Evolutionary conservation across 495 filamentous ascomycete genomes (phyloP), one percentile per base, ranked within the genome.

Genomic region (Podospora pseudopauciseta): DNA sequence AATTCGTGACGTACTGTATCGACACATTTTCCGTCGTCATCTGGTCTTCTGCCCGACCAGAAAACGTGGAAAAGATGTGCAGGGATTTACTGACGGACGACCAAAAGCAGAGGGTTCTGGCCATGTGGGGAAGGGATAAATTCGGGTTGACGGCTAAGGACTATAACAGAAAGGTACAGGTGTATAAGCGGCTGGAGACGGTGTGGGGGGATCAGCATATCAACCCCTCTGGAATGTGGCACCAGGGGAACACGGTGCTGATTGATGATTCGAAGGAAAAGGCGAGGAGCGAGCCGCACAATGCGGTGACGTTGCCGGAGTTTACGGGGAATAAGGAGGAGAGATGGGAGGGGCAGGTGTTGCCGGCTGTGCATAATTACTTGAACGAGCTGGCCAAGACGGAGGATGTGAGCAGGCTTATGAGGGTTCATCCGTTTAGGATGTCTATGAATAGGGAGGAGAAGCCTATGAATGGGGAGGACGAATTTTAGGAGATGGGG

Each of bases 241-340:
- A 84, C 68, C 94, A 97, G 78, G 81, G 79, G n/a, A 94, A 97
- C 76, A 98, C 95, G 0, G 80, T 99, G 34, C 81, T 99, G 15
- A 88, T 98, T 26, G 95, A 99, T 70, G 96, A 98, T 77, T 74
- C 13, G 79, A 90, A 68, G 98, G 79, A 90, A 68, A 99, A 98
- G 81, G 95, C 90, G 2, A 81, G 83, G 63, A 88, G 85, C 66
- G 90, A 99, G 75, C 96, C 96, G 0, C 87, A 85, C 79, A 99
- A 98, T 67, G 85, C 92, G 23, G 77, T 98, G 13, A 81, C 89
- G 68, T 82, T 98, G 44, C 89, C 92, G 0, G 93, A 95, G 73
- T 97, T 94, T 74, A 75, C 71, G 0, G 86, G 85, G 1, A 49
- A 81, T 34, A 2, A 60, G 4, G 19, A 63, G 34, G 59, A 18